Evolutionary conservation across 768 basidiomycete genomes (phyloP).

Genomic region (Tulasnella sp.): DNA sequence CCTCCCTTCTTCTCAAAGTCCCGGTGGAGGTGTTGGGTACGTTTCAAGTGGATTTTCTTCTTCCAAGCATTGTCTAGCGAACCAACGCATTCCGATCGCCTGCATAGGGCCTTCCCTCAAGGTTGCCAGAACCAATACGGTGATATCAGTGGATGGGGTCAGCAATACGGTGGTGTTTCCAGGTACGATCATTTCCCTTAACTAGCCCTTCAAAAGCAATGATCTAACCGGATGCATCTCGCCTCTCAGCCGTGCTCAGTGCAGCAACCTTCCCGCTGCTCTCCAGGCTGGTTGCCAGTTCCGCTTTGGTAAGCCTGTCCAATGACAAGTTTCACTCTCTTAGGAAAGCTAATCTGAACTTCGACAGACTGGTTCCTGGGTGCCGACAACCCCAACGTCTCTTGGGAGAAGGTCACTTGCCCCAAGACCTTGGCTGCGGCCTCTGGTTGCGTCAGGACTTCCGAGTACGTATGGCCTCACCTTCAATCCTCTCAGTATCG

Average conservation of each 20-base stretch:
- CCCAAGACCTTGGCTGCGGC: constrained; percentile 18
- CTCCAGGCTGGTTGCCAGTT: constrained; percentile 22
- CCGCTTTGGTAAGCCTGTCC: constrained; percentile 15
- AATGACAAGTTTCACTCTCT: neutral
- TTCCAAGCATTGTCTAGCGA: neutral
- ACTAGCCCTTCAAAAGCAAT: neutral
- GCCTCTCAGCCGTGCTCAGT: constrained; percentile 15
- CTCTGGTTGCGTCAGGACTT: constrained; percentile 16
- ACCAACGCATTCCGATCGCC: neutral
- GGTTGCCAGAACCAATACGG: constrained; percentile 21
- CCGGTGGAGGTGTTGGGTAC: constrained; percentile 20
- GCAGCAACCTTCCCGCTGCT: constrained; percentile 19
- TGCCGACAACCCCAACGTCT: constrained; percentile 17
- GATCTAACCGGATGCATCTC: neutral
- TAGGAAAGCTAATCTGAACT: neutral
- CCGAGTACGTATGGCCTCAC: neutral
- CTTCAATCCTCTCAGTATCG: neutral
- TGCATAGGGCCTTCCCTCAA: constrained; percentile 9
- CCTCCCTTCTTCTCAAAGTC: neutral
- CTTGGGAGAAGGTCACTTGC: constrained; percentile 20
- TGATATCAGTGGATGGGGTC: neutral
- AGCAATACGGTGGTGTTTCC: constrained; percentile 16
- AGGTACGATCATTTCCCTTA: neutral
- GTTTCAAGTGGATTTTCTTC: neutral
- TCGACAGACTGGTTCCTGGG: constrained; percentile 18